Evolutionary conservation across 164 flowering plant genomes (phyloP), one percentile per base, ranked within the genome.

Genomic region (Malania oleifera): DNA sequence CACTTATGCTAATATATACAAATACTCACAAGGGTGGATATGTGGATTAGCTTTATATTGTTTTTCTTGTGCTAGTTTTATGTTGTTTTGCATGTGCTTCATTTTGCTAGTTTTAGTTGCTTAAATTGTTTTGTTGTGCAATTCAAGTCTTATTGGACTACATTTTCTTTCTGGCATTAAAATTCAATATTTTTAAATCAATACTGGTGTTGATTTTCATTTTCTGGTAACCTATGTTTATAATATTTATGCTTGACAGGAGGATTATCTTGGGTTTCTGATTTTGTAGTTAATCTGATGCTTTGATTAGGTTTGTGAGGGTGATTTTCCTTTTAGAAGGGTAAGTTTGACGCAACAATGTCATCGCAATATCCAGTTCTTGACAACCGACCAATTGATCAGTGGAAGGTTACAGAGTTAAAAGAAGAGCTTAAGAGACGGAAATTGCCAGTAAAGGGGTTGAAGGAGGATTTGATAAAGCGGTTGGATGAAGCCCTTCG

Each of bases 401-500:
- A 88, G 50, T 86, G 91, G 98, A 91, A 74, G 73, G 98, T 91
- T 23, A 77, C 89, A 17, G 98, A 89, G 73, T 68, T 91, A 61
- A 91, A 82, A 67, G 96, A 89, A 56, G 98, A 91, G 74, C 98
- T 91, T 18, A 83, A 75, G 75, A 85, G 73, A 52, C 70, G 98
- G 71, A 86, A 70, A 56, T 68, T 91, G 66, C 62, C 65, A 22
- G 78, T 76, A n/a, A 78, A 61, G 69, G 98, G 96, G 44, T 68
- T 89, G 74, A 91, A 91, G 74, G 95, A 82, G 24, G 98, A 91
- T 60, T 67, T 91, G 70, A 61, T 91, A 13, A 85, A 58, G 59
- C 77, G 96, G 7, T 67, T 91, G 66, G 83, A 80, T 73, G 84
- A 83, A 69, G 85, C 95, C 0, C 37, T 89, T 47, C 80, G 79